Percentiles rank a stretch among this genome's conserved stretches.
phyloP scores from a whole-genome alignment of 2,329 filamentous ascomycete genomes.

The Pseudocercospora fuligena region DNA sequence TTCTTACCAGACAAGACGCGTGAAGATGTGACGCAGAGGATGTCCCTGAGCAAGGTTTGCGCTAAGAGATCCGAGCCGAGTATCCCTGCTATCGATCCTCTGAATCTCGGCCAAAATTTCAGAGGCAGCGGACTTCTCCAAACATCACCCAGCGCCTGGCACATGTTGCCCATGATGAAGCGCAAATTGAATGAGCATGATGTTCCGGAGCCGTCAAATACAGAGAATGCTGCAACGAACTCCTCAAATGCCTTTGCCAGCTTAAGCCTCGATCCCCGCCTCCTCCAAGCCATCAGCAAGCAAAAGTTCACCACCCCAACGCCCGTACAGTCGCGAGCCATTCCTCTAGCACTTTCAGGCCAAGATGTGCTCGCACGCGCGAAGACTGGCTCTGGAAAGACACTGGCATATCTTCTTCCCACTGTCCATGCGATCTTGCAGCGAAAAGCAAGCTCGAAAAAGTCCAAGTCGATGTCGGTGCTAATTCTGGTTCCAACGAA shows the following conservation, averaged over 20 bases:
- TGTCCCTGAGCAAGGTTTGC: neutral
- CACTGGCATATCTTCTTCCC: constrained; percentile 90
- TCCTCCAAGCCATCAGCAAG: constrained; percentile 83
- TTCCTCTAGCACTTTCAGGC: constrained; percentile 84
- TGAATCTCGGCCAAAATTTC: neutral
- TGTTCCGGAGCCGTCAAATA: constrained; percentile 44
- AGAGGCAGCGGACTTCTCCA: neutral
- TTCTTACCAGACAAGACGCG: no score
- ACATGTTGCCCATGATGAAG: constrained; percentile 43
- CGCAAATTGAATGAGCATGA: constrained; percentile 57
- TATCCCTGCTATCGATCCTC: neutral
- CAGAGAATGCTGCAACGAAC: neutral
- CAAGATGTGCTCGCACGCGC: constrained; percentile 90
- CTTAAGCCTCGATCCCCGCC: constrained; percentile 79
- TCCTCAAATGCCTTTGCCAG: constrained; percentile 66
- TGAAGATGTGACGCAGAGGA: no score
- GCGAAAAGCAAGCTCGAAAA: constrained; percentile 67
- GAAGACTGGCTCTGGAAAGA: constrained; percentile 96
- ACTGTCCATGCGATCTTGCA: constrained; percentile 84
- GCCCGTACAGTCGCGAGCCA: constrained; percentile 83
- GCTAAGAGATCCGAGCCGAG: neutral
- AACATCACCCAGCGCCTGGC: neutral
- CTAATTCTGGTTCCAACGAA: constrained; percentile 92
- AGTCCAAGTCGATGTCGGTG: constrained; percentile 62
- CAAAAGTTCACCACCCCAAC: constrained; percentile 86